These are phyloP conservation scores for Neofusicoccum ribis DNA, from an alignment of 2,329 filamentous ascomycete genomes.

Conservation along the genomic window DNA sequence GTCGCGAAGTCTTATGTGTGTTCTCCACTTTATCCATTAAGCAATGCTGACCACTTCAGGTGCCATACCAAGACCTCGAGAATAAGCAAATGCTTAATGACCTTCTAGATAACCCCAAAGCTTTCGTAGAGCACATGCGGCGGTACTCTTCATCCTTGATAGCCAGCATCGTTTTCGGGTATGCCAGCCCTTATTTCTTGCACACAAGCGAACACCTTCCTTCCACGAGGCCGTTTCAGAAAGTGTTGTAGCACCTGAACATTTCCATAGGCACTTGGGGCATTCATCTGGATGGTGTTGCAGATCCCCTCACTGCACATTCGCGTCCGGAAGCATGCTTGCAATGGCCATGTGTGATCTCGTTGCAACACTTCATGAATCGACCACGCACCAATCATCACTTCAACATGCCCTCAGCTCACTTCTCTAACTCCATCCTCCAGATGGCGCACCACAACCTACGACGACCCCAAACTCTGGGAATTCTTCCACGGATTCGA, in stretches of 20 bases:
- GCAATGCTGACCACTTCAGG: slow-evolving; percentile 28
- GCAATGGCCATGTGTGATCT: too few relatives aligned
- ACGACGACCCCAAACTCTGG: slow-evolving; percentile 45
- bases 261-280: too few relatives aligned
- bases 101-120: slow-evolving; percentile 46
- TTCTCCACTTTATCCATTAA: neutral
- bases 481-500: slow-evolving; percentile 47
- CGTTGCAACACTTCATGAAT: too few relatives aligned
- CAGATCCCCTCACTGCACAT: too few relatives aligned
- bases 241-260: too few relatives aligned
- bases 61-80: slow-evolving; percentile 58
- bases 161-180: slow-evolving; percentile 54
- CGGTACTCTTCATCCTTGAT: slow-evolving; percentile 52
- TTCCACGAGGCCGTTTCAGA: too few relatives aligned
- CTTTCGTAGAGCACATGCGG: slow-evolving; percentile 47
- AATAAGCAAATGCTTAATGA: slow-evolving; percentile 56
- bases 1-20: slow-evolving; percentile 23
- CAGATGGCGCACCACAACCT: slow-evolving; percentile 37
- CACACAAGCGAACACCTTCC: neutral
- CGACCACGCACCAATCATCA: too few relatives aligned
- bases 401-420: neutral
- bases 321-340: too few relatives aligned
- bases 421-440: neutral
- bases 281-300: too few relatives aligned
- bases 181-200: slow-evolving; percentile 19